These are phyloP conservation scores for Ormosia emarginata DNA, from an alignment of 306 rosid species.

Conservation along the genomic window DNA sequence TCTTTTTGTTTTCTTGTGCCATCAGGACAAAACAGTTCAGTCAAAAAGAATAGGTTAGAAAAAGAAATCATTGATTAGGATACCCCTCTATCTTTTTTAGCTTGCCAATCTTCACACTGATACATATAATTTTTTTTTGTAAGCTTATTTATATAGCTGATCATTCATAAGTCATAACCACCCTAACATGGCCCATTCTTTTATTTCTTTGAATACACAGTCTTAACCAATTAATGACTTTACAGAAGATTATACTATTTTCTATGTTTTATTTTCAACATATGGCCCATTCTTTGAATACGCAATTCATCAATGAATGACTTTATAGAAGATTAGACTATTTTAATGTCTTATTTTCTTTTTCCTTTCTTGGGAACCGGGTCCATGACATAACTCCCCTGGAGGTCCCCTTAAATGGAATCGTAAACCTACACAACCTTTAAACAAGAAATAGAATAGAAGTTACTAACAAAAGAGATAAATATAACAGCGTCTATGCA, in stretches of 20 bases:
- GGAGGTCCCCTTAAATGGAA: not conserved
- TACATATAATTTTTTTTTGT: not conserved
- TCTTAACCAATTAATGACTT: constrained; percentile 24
- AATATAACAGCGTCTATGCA: not conserved
- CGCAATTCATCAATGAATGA: constrained; percentile 7
- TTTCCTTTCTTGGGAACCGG: not conserved
- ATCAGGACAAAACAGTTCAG: constrained; percentile 24
- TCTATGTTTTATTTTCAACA: constrained; percentile 1
- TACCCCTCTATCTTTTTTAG: not conserved
- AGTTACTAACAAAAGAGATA: not conserved
- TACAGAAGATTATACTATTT: not conserved
- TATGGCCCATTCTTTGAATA: constrained; percentile 30
- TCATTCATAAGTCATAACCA: constrained; percentile 20
- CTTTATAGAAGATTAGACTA: constrained; percentile 1
- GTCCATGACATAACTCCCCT: constrained; percentile 1
- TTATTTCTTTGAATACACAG: not conserved
- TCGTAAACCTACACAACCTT: not conserved
- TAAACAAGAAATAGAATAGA: not conserved
- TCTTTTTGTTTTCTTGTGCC: constrained; percentile 35
- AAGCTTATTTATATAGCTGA: not conserved
- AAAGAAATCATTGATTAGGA: constrained; percentile 26
- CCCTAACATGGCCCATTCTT: constrained; percentile 6
- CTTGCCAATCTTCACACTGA: not conserved
- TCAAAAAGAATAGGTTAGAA: constrained; percentile 30
- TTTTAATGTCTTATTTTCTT: not conserved